Percentiles rank a stretch among this genome's conserved stretches.
phyloP scores from a whole-genome alignment of 148 eudicot genomes.

The Limonium bicolor region DNA sequence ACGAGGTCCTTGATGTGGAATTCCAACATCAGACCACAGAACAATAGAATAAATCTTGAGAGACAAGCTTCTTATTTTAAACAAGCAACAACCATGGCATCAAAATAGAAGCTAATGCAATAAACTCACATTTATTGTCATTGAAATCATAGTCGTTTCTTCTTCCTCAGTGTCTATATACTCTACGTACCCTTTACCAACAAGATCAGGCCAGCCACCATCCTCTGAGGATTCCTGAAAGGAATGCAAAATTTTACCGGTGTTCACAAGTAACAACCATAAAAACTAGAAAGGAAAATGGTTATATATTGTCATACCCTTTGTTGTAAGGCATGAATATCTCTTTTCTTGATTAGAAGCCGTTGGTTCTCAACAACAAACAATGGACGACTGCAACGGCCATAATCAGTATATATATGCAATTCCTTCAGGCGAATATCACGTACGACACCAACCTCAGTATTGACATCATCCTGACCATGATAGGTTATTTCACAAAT shows the following conservation, averaged over 20 bases:
- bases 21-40: background rate
- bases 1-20: conserved; percentile 62
- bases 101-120: too few relatives aligned
- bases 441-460: conserved; percentile 94
- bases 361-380: conserved; percentile 92
- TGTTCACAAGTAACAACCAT: background rate
- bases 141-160: conserved; percentile 98
- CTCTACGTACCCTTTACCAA: conserved; percentile 77
- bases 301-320: conserved; percentile 45
- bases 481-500: background rate
- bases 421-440: conserved; percentile 88
- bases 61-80: too few relatives aligned
- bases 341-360: conserved; percentile 73
- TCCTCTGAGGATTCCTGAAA: conserved; percentile 84
- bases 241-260: background rate
- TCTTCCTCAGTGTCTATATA: conserved; percentile 98
- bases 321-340: conserved; percentile 67
- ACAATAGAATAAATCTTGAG: too few relatives aligned
- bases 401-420: conserved; percentile 92
- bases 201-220: conserved; percentile 95
- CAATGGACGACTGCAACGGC: conserved; percentile 93
- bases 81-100: too few relatives aligned
- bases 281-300: background rate
- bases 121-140: conserved; percentile 78
- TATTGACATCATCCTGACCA: conserved; percentile 77